phyloP scores from a whole-genome alignment of 495 filamentous ascomycete genomes.

The Durotheca rogersii region DNA sequence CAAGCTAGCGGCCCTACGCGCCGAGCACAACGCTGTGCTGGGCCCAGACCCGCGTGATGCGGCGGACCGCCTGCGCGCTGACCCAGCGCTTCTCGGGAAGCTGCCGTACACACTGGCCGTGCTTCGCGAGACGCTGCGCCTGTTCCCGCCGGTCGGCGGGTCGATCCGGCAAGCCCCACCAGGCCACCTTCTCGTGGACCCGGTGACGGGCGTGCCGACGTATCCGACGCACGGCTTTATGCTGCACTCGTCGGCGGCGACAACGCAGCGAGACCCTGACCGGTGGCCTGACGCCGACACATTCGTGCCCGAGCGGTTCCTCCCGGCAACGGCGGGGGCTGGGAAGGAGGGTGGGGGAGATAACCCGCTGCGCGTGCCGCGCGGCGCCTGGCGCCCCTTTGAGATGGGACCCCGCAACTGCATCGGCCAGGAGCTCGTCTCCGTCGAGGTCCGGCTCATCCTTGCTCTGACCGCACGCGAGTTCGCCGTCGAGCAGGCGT shows the following conservation, averaged over 20 bases:
- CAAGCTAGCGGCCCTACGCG: slow-evolving; percentile 33
- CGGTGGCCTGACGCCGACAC: slow-evolving; percentile 37
- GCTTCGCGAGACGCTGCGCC: slow-evolving; percentile 51
- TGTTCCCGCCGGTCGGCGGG: slow-evolving; percentile 42
- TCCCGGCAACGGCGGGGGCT: slow-evolving; percentile 28
- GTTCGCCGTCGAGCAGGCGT: slow-evolving; percentile 19
- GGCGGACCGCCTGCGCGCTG: slow-evolving; percentile 21
- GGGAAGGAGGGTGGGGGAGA: too few species aligned
- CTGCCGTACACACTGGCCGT: slow-evolving; percentile 49
- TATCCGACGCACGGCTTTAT: slow-evolving; percentile 40
- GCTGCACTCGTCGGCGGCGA: slow-evolving; percentile 32
- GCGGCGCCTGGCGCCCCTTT: slow-evolving; percentile 49
- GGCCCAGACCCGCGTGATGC: slow-evolving; percentile 33
- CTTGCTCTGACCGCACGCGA: slow-evolving; percentile 37
- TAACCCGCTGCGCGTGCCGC: slow-evolving; percentile 29
- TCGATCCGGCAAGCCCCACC: slow-evolving; percentile 38
- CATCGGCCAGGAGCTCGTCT: slow-evolving; percentile 53
- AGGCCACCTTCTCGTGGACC: slow-evolving; percentile 36
- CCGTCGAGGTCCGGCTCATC: slow-evolving; percentile 45
- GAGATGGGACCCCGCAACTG: slow-evolving; percentile 52
- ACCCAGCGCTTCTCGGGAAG: slow-evolving; percentile 44
- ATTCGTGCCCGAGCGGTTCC: slow-evolving; percentile 50
- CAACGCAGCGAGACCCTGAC: slow-evolving; percentile 28
- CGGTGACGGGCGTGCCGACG: slow-evolving; percentile 25
- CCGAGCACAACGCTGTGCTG: slow-evolving; percentile 45